phyloP scores from a whole-genome alignment of 1,284 basidiomycete genomes.

The Apiotrichum akiyoshidainum region DNA sequence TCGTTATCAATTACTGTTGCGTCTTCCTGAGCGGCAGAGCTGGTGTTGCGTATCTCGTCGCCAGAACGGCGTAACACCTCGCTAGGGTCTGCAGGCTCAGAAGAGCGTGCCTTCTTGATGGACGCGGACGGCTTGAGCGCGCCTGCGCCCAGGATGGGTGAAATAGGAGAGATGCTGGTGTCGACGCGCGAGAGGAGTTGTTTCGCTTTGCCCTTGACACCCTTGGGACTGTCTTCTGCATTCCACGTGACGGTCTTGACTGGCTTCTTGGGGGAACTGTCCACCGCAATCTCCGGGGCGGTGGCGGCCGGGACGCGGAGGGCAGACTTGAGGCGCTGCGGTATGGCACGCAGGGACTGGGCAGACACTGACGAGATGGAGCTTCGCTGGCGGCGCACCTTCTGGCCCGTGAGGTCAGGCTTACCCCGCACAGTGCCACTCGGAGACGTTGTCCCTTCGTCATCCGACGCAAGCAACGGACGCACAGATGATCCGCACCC shows the following conservation, averaged over 20 bases:
- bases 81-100: conserved; percentile 34
- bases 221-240: background rate
- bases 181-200: too few relatives aligned
- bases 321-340: conserved; percentile 13
- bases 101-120: too few relatives aligned
- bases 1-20: conserved; percentile 23
- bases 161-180: too few relatives aligned
- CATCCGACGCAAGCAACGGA: background rate
- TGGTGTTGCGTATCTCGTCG: conserved; percentile 37
- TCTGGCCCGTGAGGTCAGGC: background rate
- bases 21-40: conserved; percentile 35
- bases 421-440: background rate
- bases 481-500: background rate
- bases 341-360: background rate
- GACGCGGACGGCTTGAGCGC: background rate
- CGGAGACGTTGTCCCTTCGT: background rate
- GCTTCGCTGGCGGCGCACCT: background rate
- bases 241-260: conserved; percentile 1
- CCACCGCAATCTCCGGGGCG: too few relatives aligned
- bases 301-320: background rate
- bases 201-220: too few relatives aligned
- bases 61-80: conserved; percentile 42
- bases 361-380: background rate
- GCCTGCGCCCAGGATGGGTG: too few relatives aligned
- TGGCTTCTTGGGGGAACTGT: background rate